Evolutionary conservation across 305 asterid genomes (phyloP), one percentile per base, ranked within the genome.

Genomic region (Fraxinus albicans): DNA sequence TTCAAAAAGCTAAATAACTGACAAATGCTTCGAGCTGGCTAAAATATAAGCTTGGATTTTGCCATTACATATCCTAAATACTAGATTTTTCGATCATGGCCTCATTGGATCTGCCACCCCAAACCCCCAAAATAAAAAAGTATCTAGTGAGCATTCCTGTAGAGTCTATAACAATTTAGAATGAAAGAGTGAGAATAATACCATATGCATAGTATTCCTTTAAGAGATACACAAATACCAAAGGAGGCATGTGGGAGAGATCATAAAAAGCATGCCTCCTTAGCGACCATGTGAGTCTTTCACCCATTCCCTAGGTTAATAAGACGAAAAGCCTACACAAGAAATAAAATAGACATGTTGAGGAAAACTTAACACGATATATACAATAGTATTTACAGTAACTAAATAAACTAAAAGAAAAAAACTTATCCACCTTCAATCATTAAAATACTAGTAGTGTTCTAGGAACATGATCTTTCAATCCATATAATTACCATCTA

Each of bases 221-320:
- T 69, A 96, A 89, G 77, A 96, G 97, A 88, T 89, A 90, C 83
- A 95, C 81, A 87, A 95, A 96, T 79, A 95, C 96, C 89, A 93
- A 58, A 9, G 99, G 97, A 63, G 97, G 87, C 88, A 93, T 95
- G 88, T 86, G 93, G 40, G 97, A 89, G 84, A 92, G 95, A 91
- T 96, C 94, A 82, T 85, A 89, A 85, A 88, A 93, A 42, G 93
- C 91, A 84, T 95, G 98, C 88, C 85, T 86, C 35, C 92, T 86
- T 73, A 96, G 60, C 34, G 91, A 67, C 87, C 81, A 79, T 6
- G 82, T 74, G 33, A 81, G 86, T 29, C 80, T 84, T 84, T 38
- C 87, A 42, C 83, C 91, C 91, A 85, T 76, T 78, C 86, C 85
- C 91, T 90, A 89, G 83, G 79, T 81, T 81, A 72, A 83, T 79